Conservation (phyloP, 345 rosid genomes). For the Gossypium anomalum region DNA sequence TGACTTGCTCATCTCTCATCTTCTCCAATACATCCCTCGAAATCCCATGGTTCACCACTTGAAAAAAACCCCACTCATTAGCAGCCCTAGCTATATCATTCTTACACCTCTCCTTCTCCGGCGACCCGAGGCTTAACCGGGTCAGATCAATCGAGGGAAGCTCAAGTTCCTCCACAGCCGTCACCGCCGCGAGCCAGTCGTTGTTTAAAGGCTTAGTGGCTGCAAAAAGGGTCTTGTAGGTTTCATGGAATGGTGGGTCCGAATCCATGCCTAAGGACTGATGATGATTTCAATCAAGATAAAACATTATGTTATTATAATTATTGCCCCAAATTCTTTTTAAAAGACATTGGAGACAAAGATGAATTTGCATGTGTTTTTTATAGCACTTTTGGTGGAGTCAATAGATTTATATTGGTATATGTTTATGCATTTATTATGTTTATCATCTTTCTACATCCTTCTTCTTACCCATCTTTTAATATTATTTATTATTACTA, state of each 20-base stretch:
- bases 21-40: constrained; percentile 63
- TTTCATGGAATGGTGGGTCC: constrained; percentile 75
- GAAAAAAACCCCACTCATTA: constrained; percentile 89
- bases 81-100: constrained; percentile 61
- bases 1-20: constrained; percentile 66
- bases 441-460: not conserved
- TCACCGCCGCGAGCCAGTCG: constrained; percentile 18
- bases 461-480: not conserved
- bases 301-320: no score
- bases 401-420: not conserved
- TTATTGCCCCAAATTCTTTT: constrained; percentile 13
- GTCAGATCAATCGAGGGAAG: constrained; percentile 73
- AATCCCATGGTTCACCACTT: constrained; percentile 83
- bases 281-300: not conserved
- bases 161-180: constrained; percentile 56
- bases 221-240: constrained; percentile 55
- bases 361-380: constrained; percentile 27
- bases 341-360: constrained; percentile 25
- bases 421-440: not conserved
- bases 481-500: not conserved
- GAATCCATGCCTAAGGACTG: constrained; percentile 35
- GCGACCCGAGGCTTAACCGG: constrained; percentile 20
- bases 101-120: constrained; percentile 51
- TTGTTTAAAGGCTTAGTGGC: not conserved
- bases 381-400: not conserved